A percentile compares a stretch with the other conserved stretches of the same genome.
These are phyloP conservation scores for Tricholoma saponaceum DNA, from an alignment of 768 basidiomycete genomes.

Conservation along the genomic window DNA sequence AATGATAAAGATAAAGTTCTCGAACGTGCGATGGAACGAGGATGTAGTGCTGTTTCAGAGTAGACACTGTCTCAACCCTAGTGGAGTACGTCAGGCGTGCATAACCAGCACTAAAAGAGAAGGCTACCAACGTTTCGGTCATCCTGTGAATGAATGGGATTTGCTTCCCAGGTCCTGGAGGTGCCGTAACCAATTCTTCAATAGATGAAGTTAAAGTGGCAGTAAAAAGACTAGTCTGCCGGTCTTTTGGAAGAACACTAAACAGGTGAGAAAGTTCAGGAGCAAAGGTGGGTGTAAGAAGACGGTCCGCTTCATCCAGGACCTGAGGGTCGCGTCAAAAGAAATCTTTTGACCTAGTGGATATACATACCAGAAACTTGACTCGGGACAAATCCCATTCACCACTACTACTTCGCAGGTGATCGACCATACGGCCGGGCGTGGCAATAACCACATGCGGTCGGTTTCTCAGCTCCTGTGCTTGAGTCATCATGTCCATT, in stretches of 20 bases:
- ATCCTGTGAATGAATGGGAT: constrained; percentile 85
- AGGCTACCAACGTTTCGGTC: constrained; percentile 54
- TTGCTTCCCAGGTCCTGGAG: constrained; percentile 78
- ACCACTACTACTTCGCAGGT: constrained; percentile 69
- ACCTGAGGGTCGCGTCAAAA: constrained; percentile 47
- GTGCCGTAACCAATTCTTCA: constrained; percentile 65
- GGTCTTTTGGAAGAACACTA: constrained; percentile 66
- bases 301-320: constrained; percentile 93
- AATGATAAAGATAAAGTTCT: constrained; percentile 85
- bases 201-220: constrained; percentile 90
- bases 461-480: constrained; percentile 75
- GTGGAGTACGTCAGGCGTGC: constrained; percentile 5
- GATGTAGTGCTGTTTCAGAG: constrained; percentile 83
- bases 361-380: constrained; percentile 68
- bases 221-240: constrained; percentile 97
- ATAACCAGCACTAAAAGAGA: not conserved
- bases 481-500: constrained; percentile 97
- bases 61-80: constrained; percentile 87
- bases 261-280: constrained; percentile 82
- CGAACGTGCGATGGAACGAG: constrained; percentile 94
- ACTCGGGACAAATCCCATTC: constrained; percentile 85
- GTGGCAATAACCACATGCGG: constrained; percentile 96
- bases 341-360: not conserved
- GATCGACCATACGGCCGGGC: constrained; percentile 91
- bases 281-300: constrained; percentile 86